Percentiles rank a stretch among this genome's conserved stretches.
Evolutionary conservation across 805 yeast species (phyloP).

Genomic region (Kazachstania africana): DNA sequence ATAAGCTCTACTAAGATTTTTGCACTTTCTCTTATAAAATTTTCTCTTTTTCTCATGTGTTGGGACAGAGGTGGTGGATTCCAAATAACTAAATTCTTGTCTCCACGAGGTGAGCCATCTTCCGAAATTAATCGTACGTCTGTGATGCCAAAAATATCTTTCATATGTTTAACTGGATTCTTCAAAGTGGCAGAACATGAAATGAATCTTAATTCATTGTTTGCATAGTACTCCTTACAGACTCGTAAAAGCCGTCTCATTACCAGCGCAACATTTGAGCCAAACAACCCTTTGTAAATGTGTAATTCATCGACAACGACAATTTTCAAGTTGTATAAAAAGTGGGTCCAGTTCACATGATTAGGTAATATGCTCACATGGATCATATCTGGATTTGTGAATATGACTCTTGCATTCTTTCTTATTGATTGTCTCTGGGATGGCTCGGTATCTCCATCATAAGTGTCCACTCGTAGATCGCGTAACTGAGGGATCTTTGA

Average conservation of each 20-base stretch:
- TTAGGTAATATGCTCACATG: conserved; percentile 78
- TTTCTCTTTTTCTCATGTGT: conserved; percentile 46
- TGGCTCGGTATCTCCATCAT: conserved; percentile 85
- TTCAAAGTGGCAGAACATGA: conserved; percentile 91
- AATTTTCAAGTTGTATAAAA: conserved; percentile 50
- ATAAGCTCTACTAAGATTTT: conserved; percentile 57
- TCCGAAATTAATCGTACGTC: conserved; percentile 45
- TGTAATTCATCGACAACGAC: conserved; percentile 83
- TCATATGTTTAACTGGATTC: conserved; percentile 63
- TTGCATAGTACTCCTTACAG: conserved; percentile 23
- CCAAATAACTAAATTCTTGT: conserved; percentile 69
- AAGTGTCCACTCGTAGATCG: conserved; percentile 56
- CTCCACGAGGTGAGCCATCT: conserved; percentile 87
- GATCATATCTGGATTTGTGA: conserved; percentile 91
- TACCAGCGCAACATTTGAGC: conserved; percentile 80
- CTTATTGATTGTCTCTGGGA: conserved; percentile 43
- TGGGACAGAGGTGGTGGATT: conserved; percentile 65
- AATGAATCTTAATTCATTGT: conserved; percentile 48
- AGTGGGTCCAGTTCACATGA: conserved; percentile 61
- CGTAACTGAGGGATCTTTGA: conserved; percentile 35
- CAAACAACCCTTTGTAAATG: conserved; percentile 81
- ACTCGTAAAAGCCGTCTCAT: conserved; percentile 70
- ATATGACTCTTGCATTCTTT: conserved; percentile 60
- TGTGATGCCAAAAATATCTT: conserved; percentile 58
- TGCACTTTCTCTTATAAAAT: conserved; percentile 67